phyloP scores from a whole-genome alignment of 345 rosid species.

The Eucalyptus curtisii region DNA sequence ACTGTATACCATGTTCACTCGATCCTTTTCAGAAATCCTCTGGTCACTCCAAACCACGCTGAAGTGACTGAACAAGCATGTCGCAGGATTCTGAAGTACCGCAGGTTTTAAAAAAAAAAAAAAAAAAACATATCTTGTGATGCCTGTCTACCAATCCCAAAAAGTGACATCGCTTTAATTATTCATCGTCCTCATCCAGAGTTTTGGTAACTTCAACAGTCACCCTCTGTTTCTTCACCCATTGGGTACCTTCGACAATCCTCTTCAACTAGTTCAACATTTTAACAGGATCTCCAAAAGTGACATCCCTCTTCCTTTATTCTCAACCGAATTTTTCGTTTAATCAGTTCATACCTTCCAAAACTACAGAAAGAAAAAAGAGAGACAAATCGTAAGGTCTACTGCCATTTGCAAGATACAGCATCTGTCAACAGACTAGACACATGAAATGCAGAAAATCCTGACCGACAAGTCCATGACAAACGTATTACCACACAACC shows the following conservation, averaged over 20 bases:
- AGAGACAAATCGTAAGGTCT: not conserved
- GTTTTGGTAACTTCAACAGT: not conserved
- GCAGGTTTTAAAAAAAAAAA: too few relatives aligned
- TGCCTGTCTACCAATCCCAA: not conserved
- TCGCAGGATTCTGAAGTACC: not conserved
- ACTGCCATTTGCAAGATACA: not conserved
- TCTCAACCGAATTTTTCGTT: not conserved
- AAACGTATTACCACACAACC: not conserved
- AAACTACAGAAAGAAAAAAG: not conserved
- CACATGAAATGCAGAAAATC: not conserved
- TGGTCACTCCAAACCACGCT: not conserved
- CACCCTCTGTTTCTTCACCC: not conserved
- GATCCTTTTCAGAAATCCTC: not conserved
- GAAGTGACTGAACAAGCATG: not conserved
- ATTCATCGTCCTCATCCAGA: not conserved
- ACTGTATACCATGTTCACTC: not conserved
- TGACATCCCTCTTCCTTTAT: too few relatives aligned
- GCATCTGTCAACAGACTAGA: not conserved
- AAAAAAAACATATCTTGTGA: not conserved
- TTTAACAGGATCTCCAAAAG: not conserved
- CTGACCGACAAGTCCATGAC: not conserved
- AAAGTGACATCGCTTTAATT: not conserved
- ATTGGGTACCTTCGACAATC: not conserved
- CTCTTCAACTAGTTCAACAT: not conserved
- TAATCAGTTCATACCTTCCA: not conserved